Evolutionary conservation across 768 basidiomycete species (phyloP).

Genomic region (Leccinum longicurvipes): DNA sequence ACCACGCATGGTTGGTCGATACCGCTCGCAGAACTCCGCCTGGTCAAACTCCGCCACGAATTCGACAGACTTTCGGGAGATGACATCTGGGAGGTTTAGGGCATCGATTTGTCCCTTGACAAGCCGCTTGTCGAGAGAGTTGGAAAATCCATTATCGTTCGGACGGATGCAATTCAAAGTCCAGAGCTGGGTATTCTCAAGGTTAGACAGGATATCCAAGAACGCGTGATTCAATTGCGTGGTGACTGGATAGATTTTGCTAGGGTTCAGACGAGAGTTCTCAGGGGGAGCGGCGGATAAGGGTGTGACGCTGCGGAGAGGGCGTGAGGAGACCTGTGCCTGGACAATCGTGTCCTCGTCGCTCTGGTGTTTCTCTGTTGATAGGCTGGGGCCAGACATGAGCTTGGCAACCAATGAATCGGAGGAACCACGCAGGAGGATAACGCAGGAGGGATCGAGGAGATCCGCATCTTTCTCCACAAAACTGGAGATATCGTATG

Average conservation of each 20-base stretch:
- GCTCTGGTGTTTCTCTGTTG: constrained; percentile 54
- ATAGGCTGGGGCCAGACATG: constrained; percentile 59
- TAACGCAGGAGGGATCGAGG: constrained; percentile 54
- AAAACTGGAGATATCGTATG: constrained; percentile 49
- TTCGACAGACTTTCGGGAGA: constrained; percentile 47
- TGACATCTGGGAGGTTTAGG: constrained; percentile 50
- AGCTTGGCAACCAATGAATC: constrained; percentile 58
- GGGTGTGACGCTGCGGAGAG: constrained; percentile 48
- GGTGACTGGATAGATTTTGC: constrained; percentile 55
- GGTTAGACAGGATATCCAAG: constrained; percentile 42
- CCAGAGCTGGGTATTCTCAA: constrained; percentile 51
- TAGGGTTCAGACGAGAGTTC: constrained; percentile 43
- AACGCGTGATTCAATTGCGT: constrained; percentile 55
- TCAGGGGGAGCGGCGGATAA: constrained; percentile 31
- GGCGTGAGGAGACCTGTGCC: constrained; percentile 58
- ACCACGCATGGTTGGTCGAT: constrained; percentile 49
- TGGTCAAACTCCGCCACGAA: constrained; percentile 50
- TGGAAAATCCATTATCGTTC: constrained; percentile 60
- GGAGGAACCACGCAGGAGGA: constrained; percentile 47
- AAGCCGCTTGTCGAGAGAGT: constrained; percentile 61
- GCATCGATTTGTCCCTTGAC: constrained; percentile 56
- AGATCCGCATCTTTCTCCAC: constrained; percentile 51
- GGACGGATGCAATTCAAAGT: constrained; percentile 60
- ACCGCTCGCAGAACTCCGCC: constrained; percentile 49
- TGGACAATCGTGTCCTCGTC: constrained; percentile 58